Evolutionary conservation across 106 monocot species (phyloP).

Genomic region (Dioscorea dumetorum): DNA sequence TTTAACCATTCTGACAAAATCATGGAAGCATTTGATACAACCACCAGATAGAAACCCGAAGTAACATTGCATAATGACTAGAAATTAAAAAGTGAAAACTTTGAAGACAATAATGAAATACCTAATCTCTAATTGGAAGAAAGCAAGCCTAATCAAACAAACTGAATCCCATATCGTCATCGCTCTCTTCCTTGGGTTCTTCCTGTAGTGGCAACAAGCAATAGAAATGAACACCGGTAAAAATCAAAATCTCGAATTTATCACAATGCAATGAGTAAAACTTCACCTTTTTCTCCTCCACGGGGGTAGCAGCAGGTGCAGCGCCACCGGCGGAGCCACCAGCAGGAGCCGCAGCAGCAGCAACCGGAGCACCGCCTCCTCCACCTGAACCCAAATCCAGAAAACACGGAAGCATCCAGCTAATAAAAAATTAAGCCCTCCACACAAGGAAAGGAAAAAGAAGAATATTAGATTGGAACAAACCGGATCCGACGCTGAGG

Average conservation of each 20-base stretch:
- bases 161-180: conserved; percentile 63
- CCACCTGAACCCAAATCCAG: conserved; percentile 25
- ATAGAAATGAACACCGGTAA: neutral
- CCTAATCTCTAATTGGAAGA: too few species aligned
- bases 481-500: conserved; percentile 53
- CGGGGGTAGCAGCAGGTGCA: conserved; percentile 28
- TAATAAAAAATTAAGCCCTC: neutral
- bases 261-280: neutral
- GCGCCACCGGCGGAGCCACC: conserved; percentile 29
- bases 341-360: conserved; percentile 34
- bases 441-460: neutral
- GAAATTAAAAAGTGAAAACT: too few species aligned
- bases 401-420: neutral
- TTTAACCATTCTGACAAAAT: too few species aligned
- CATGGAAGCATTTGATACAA: too few species aligned
- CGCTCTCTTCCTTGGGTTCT: conserved; percentile 56
- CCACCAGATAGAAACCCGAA: too few species aligned
- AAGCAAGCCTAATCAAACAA: conserved; percentile 34
- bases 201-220: conserved; percentile 20
- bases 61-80: too few species aligned
- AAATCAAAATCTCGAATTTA: too few species aligned
- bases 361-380: conserved; percentile 42
- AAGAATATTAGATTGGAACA: neutral
- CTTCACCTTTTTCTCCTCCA: conserved; percentile 48
- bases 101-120: too few species aligned